Conservation (phyloP, 2,329 filamentous ascomycete genomes). For the Trichoderma sp. region DNA sequence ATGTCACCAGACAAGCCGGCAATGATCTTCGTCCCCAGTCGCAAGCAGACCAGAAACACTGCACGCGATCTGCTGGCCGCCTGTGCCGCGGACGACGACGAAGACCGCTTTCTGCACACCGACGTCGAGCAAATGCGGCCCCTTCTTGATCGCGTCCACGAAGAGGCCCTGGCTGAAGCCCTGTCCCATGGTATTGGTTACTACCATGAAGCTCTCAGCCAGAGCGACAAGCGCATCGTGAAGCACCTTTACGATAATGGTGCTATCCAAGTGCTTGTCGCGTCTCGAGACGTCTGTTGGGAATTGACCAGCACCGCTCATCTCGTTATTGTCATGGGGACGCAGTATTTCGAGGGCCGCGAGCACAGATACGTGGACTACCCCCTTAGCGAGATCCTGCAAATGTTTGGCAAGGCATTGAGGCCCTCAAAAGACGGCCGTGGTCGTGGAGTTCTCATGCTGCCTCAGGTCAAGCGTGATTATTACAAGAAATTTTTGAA, state of each 20-base stretch:
- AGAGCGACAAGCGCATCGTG: conserved; percentile 88
- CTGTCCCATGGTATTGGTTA: conserved; percentile 94
- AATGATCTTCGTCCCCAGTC: conserved; percentile 85
- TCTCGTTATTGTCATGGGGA: conserved; percentile 93
- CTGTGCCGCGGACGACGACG: conserved; percentile 82
- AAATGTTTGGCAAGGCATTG: conserved; percentile 96
- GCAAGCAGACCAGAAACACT: conserved; percentile 88
- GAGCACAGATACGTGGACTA: conserved; percentile 98
- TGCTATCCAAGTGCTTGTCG: conserved; percentile 79
- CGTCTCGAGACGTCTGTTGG: conserved; percentile 88
- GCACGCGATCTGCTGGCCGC: conserved; percentile 85
- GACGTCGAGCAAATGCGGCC: conserved; percentile 78
- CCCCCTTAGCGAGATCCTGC: conserved; percentile 85
- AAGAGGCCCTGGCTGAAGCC: conserved; percentile 82
- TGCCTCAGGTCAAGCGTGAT: conserved; percentile 88
- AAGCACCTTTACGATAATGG: conserved; percentile 87
- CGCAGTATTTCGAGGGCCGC: conserved; percentile 93
- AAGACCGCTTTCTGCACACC: conserved; percentile 89
- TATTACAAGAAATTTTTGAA: conserved; percentile 99
- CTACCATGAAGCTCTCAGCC: conserved; percentile 89
- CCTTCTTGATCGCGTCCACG: conserved; percentile 77
- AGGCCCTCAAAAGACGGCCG: conserved; percentile 74
- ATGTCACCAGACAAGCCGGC: conserved; percentile 86
- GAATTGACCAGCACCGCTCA: conserved; percentile 86
- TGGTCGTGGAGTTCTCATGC: conserved; percentile 92